phyloP scores from a whole-genome alignment of 306 rosid species.

The Senna tora region DNA sequence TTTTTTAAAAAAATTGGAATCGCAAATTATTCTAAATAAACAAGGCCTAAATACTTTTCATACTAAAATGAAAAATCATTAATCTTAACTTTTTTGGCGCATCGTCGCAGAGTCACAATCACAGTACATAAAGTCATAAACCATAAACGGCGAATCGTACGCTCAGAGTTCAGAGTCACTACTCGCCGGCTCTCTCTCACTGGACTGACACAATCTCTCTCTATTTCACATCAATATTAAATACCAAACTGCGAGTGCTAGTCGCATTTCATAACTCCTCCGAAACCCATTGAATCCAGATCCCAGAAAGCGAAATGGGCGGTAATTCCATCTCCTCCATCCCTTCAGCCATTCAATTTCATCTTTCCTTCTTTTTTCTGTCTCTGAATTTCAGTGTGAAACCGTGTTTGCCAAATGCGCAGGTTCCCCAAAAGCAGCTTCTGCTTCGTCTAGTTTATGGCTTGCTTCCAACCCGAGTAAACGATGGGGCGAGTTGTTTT shows the following conservation, averaged over 20 bases:
- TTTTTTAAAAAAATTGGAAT: no score
- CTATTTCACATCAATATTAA: no score
- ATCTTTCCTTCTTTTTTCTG: not conserved
- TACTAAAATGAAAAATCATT: no score
- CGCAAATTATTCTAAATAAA: no score
- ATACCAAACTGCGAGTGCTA: not conserved
- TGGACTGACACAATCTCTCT: no score
- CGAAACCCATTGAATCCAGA: not conserved
- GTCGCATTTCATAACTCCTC: not conserved
- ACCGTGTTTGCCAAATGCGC: constrained; percentile 29
- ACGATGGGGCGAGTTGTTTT: constrained; percentile 92
- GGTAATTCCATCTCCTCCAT: constrained; percentile 35
- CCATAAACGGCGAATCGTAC: no score
- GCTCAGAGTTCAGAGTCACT: no score
- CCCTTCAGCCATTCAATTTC: not conserved
- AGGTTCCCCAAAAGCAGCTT: constrained; percentile 37
- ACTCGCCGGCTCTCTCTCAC: no score
- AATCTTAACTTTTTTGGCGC: no score
- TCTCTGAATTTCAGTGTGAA: not conserved
- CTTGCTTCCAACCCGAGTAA: constrained; percentile 81
- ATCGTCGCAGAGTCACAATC: no score
- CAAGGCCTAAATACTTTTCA: no score
- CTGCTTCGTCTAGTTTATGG: constrained; percentile 60
- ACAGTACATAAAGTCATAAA: no score
- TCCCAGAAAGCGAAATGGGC: constrained; percentile 43